A percentile compares a stretch with the other conserved stretches of the same genome.
phyloP scores from a whole-genome alignment of 2,329 filamentous ascomycete species.

The Cytospora leucostoma region DNA sequence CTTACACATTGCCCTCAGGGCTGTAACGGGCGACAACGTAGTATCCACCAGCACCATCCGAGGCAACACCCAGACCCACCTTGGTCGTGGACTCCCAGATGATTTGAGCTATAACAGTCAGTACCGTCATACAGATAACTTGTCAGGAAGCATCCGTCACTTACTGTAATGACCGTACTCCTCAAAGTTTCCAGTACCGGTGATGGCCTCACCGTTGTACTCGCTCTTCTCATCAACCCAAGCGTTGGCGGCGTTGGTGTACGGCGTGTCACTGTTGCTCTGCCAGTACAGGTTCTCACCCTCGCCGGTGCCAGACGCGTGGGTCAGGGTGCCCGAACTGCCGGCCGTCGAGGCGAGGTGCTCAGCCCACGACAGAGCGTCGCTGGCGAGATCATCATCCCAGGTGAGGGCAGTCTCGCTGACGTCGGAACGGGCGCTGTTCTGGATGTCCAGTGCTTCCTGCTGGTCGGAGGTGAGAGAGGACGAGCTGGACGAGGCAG shows the following conservation, averaged over 20 bases:
- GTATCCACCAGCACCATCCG: conserved; percentile 26
- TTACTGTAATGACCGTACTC: conserved; percentile 31
- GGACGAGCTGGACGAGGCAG: conserved; percentile 5
- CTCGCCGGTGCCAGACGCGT: conserved; percentile 14
- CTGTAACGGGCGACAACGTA: conserved; percentile 31
- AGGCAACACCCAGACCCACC: conserved; percentile 28
- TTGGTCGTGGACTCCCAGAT: conserved; percentile 29
- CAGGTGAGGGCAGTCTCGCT: conserved; percentile 25
- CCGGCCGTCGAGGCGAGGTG: conserved; percentile 23
- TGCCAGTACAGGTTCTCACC: conserved; percentile 32
- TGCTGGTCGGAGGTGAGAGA: conserved; percentile 24
- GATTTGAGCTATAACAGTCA: conserved; percentile 26
- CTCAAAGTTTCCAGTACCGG: conserved; percentile 24
- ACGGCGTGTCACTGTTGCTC: conserved; percentile 17
- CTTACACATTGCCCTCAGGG: conserved; percentile 30
- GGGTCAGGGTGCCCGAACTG: conserved; percentile 21
- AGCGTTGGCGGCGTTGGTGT: conserved; percentile 22
- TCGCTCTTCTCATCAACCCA: conserved; percentile 29
- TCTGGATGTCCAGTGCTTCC: conserved; percentile 26
- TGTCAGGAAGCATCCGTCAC: not conserved
- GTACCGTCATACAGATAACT: not conserved
- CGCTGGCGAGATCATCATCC: conserved; percentile 25
- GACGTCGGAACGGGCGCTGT: conserved; percentile 26
- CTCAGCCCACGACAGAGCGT: conserved; percentile 28
- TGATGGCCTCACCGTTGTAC: conserved; percentile 29